A percentile compares a stretch with the other conserved stretches of the same genome.
These are phyloP conservation scores for Ambrosiella cleistominuta DNA, from an alignment of 2,329 filamentous ascomycete genomes.

Conservation along the genomic window DNA sequence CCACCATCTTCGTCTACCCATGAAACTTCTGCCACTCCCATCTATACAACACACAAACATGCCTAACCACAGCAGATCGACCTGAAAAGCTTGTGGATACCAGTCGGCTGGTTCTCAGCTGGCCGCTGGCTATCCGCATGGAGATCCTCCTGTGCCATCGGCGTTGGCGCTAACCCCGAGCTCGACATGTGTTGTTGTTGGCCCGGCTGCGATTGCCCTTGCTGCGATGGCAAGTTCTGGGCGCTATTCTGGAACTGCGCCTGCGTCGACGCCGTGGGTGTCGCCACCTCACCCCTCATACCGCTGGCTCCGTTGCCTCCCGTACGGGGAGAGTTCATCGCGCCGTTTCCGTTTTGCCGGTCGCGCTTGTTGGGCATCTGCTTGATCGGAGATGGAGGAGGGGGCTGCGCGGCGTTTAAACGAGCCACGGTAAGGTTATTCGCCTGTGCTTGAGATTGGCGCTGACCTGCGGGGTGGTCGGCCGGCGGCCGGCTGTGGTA, in stretches of 20 bases:
- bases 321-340: conserved; percentile 56
- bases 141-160: conserved; percentile 42
- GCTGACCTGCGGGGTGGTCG: conserved; percentile 27
- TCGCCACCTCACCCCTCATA: conserved; percentile 54
- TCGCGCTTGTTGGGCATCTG: conserved; percentile 57
- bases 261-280: conserved; percentile 78
- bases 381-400: conserved; percentile 70
- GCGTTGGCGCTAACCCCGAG: conserved; percentile 35
- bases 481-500: conserved; percentile 19
- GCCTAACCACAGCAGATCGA: conserved; percentile 67
- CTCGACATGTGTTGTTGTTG: conserved; percentile 37
- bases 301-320: conserved; percentile 40
- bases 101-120: conserved; percentile 35
- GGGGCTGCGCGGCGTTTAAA: conserved; percentile 89
- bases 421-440: conserved; percentile 58
- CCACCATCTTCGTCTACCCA: not conserved
- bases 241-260: conserved; percentile 94
- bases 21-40: too few relatives aligned
- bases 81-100: conserved; percentile 87
- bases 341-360: conserved; percentile 63
- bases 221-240: conserved; percentile 55
- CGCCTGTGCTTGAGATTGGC: conserved; percentile 54
- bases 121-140: conserved; percentile 2
- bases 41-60: not conserved
- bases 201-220: conserved; percentile 26